Evolutionary conservation across 1,284 basidiomycete genomes (phyloP).

Genomic region (Ceratobasidium sp.): DNA sequence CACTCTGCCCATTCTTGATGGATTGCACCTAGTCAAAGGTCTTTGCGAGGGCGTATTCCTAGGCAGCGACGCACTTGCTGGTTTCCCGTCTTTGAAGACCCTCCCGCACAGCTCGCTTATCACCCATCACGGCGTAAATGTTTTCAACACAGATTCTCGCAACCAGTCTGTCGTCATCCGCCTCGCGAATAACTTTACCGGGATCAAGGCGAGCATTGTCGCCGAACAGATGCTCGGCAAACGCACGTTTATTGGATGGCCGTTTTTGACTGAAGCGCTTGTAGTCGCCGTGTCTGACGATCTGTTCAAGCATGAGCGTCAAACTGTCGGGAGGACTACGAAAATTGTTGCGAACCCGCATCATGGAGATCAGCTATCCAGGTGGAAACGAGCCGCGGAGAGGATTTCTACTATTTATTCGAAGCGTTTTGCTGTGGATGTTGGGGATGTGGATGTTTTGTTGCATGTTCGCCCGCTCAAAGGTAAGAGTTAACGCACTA

Average conservation of each 20-base stretch:
- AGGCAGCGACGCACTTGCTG: conserved; percentile 87
- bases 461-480: conserved; percentile 88
- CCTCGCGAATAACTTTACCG: conserved; percentile 80
- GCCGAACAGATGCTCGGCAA: conserved; percentile 80
- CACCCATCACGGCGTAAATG: conserved; percentile 89
- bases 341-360: conserved; percentile 80
- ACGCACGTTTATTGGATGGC: conserved; percentile 89
- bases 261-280: conserved; percentile 91
- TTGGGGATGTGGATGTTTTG: conserved; percentile 81
- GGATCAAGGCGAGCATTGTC: conserved; percentile 74
- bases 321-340: conserved; percentile 62
- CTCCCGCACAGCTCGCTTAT: conserved; percentile 82
- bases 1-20: conserved; percentile 88
- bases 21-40: conserved; percentile 85
- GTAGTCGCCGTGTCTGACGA: conserved; percentile 90
- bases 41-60: conserved; percentile 90
- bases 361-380: conserved; percentile 65
- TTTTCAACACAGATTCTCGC: conserved; percentile 89
- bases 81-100: conserved; percentile 95
- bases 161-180: conserved; percentile 94
- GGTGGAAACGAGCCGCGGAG: conserved; percentile 84
- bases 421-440: conserved; percentile 88
- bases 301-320: conserved; percentile 84
- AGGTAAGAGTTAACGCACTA: conserved; percentile 61
- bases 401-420: conserved; percentile 87